A percentile compares a stretch with the other conserved stretches of the same genome.
phyloP scores from a whole-genome alignment of 1,139 yeast species.

The Geotrichum australiense region DNA sequence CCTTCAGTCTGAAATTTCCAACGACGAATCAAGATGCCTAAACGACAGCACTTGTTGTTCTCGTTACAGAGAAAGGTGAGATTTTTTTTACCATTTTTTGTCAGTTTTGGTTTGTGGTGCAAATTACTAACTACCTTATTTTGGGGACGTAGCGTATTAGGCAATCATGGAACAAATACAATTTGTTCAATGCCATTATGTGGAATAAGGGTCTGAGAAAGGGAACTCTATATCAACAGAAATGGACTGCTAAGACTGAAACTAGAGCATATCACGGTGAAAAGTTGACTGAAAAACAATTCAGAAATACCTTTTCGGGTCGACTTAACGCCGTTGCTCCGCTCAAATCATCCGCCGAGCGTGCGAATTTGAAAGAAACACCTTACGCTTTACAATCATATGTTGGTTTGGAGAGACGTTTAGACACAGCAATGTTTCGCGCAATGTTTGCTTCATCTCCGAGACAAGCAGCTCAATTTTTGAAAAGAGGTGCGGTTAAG shows the following conservation, averaged over 20 bases:
- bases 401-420: slow-evolving; percentile 79
- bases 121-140: neutral
- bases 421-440: slow-evolving; percentile 85
- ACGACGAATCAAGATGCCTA: slow-evolving; percentile 13
- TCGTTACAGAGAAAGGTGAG: slow-evolving; percentile 19
- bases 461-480: slow-evolving; percentile 89
- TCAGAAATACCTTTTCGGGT: slow-evolving; percentile 66
- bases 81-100: neutral
- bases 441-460: slow-evolving; percentile 90
- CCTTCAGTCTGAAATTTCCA: slow-evolving; percentile 4
- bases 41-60: slow-evolving; percentile 19
- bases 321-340: slow-evolving; percentile 77
- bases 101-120: slow-evolving; percentile 1
- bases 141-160: slow-evolving; percentile 48
- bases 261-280: slow-evolving; percentile 96
- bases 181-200: slow-evolving; percentile 68
- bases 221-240: slow-evolving; percentile 75
- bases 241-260: slow-evolving; percentile 86
- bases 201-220: slow-evolving; percentile 41
- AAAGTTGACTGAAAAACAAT: slow-evolving; percentile 76
- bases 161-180: slow-evolving; percentile 87
- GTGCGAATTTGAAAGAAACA: slow-evolving; percentile 32
- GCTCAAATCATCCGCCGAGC: slow-evolving; percentile 32
- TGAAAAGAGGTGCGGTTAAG: slow-evolving; percentile 71
- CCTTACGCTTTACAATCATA: slow-evolving; percentile 86